These are phyloP conservation scores for Saturnispora sanitii DNA, from an alignment of 805 yeast genomes.

Conservation along the genomic window DNA sequence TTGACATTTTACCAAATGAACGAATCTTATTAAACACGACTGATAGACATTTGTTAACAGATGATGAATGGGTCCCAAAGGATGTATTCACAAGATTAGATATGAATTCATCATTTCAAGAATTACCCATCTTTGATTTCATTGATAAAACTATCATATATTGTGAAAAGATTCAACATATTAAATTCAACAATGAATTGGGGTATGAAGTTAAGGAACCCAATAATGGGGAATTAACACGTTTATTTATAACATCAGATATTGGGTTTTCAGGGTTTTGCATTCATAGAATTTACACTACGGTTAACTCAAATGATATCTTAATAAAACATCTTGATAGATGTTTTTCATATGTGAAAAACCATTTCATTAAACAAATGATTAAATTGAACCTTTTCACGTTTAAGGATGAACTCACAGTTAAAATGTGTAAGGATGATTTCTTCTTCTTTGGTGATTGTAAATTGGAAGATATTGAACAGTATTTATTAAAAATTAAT, in stretches of 20 bases:
- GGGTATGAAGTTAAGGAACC: slow-evolving; percentile 7
- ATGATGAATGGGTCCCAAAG: neutral
- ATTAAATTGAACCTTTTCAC: neutral
- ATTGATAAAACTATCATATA: slow-evolving; percentile 2
- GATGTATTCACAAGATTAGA: neutral
- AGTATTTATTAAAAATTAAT: neutral
- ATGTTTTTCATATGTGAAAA: slow-evolving; percentile 1
- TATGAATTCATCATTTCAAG: slow-evolving; percentile 2
- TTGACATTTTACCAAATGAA: neutral
- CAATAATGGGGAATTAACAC: neutral
- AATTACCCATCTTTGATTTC: neutral
- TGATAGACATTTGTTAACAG: neutral
- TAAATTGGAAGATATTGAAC: neutral
- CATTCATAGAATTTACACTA: slow-evolving; percentile 5
- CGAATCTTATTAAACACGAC: neutral
- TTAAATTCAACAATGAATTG: neutral
- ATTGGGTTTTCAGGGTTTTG: neutral
- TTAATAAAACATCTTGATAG: slow-evolving; percentile 5
- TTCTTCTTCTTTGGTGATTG: neutral
- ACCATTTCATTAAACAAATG: neutral
- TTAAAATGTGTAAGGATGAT: neutral
- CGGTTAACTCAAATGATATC: neutral
- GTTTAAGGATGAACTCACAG: neutral
- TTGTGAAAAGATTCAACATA: neutral
- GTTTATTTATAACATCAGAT: slow-evolving; percentile 4